Evolutionary conservation across 192 early-diverging fungal species (phyloP), one percentile per base, ranked within the genome.

Genomic region (Linnemannia elongata): DNA sequence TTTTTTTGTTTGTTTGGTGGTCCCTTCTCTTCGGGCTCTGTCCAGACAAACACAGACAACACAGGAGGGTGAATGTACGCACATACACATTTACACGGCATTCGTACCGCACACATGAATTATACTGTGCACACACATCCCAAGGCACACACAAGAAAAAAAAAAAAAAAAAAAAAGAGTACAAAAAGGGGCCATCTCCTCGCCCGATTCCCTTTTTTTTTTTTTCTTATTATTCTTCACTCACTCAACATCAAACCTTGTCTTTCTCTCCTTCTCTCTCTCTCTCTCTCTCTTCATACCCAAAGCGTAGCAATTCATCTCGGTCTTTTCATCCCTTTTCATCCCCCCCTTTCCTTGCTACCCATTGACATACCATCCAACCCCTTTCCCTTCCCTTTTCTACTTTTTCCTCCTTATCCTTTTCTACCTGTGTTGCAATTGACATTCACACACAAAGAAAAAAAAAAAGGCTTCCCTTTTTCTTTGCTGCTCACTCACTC

Each of bases 121-220:
- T 30, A 13, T 30, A 30, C 13, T 39, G 38, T 6, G 38, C 38
- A 79, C 39, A 69, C 69, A 47, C 20, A 10, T 38, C 17, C 69
- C 24, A 38, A 60, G n/a, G 18, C 20, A 35, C 49, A 52, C 49
- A 52, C 1, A 22, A 2, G 2, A n/a, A 18, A 38, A 54, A 74
- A 69, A 75, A 74, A 77, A 74, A 80, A 85, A 78, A 85, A 85
- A 66, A 85, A n/a, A n/a, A n/a, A n/a, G n/a, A n/a, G n/a, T n/a
- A n/a, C n/a, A n/a, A n/a, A n/a, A 85, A 69, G 83, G 49, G 49
- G 57, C 71, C 27, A 41, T 36, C 54, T n/a, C 8, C 47, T 63
- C 55, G 27, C 71, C 75, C 49, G 20, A 47, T 77, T 78, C 63
- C 75, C 41, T 82, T 57, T 45, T 66, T 49, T 77, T 77, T 45